A percentile compares a stretch with the other conserved stretches of the same genome.
Evolutionary conservation across 176 grass and related monocot genomes (phyloP).

Genomic region (Bothriochloa decipiens): DNA sequence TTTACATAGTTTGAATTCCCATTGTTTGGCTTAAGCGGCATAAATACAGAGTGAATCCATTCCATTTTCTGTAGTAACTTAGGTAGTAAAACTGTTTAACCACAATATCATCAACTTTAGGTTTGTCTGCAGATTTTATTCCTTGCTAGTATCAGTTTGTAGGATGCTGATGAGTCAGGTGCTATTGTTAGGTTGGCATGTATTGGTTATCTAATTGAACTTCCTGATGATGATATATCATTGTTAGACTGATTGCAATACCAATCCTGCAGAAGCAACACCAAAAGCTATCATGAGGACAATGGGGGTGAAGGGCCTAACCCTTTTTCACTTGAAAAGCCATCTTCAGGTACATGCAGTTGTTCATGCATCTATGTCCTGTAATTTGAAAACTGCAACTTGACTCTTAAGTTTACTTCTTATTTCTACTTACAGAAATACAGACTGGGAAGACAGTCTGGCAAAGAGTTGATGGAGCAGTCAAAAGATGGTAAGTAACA

Average conservation of each 20-base stretch:
- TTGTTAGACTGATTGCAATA: conserved; percentile 9
- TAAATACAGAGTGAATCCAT: neutral
- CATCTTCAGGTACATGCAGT: conserved; percentile 75
- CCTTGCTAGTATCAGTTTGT: neutral
- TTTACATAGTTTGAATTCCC: neutral
- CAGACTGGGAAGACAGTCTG: conserved; percentile 75
- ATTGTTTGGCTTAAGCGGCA: neutral
- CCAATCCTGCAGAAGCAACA: conserved; percentile 62
- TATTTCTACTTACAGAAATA: conserved; percentile 70
- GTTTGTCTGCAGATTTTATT: neutral
- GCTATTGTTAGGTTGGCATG: neutral
- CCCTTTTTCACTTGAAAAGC: conserved; percentile 92
- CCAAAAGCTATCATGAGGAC: conserved; percentile 83
- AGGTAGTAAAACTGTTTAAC: neutral
- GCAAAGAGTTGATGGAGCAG: conserved; percentile 74
- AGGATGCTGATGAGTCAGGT: neutral
- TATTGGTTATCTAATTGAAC: conserved; percentile 17
- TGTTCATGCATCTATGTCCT: conserved; percentile 4
- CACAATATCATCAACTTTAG: neutral
- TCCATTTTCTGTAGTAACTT: neutral
- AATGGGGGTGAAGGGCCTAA: conserved; percentile 88
- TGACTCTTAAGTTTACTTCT: conserved; percentile 19
- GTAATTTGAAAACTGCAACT: conserved; percentile 5
- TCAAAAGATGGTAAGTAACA: conserved; percentile 65
- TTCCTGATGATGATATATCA: neutral